These are phyloP conservation scores for Dichotomocladium elegans DNA, from an alignment of 371 early-diverging fungal genomes.

Conservation along the genomic window DNA sequence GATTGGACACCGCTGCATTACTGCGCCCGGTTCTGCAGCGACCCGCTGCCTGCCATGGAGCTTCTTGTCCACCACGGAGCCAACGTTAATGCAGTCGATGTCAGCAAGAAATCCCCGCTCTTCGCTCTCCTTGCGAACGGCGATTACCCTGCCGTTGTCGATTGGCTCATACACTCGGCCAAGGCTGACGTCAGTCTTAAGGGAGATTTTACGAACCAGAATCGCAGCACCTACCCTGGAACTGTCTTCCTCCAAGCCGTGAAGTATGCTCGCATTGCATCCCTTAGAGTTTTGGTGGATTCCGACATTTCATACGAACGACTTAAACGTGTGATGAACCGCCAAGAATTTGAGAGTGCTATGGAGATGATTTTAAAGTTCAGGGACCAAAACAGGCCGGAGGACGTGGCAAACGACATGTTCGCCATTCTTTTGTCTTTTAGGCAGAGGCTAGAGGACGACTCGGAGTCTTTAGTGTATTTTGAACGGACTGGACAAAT, in stretches of 20 bases:
- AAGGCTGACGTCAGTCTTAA: slow-evolving; percentile 6
- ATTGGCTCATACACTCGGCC: slow-evolving; percentile 11
- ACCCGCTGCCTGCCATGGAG: slow-evolving; percentile 27
- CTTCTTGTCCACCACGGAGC: slow-evolving; percentile 41
- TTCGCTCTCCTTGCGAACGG: slow-evolving; percentile 21
- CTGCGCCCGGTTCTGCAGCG: slow-evolving; percentile 45
- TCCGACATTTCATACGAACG: too few relatives aligned
- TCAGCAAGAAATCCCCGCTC: slow-evolving; percentile 8
- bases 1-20: slow-evolving; percentile 74
- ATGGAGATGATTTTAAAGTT: too few relatives aligned
- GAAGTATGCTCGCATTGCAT: slow-evolving; percentile 16
- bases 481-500: too few relatives aligned
- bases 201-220: slow-evolving; percentile 15
- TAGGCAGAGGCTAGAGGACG: too few relatives aligned
- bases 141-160: slow-evolving; percentile 7
- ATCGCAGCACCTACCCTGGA: slow-evolving; percentile 8
- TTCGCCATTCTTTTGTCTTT: too few relatives aligned
- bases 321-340: too few relatives aligned
- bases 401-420: too few relatives aligned
- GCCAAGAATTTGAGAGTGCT: too few relatives aligned
- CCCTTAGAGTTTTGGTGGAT: slow-evolving; percentile 2
- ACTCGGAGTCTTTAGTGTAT: too few relatives aligned
- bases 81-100: slow-evolving; percentile 30
- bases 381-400: too few relatives aligned
- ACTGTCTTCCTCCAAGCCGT: slow-evolving; percentile 18